These are phyloP conservation scores for Ascochyta viciae-villosae DNA, from an alignment of 2,329 filamentous ascomycete genomes.

Conservation along the genomic window DNA sequence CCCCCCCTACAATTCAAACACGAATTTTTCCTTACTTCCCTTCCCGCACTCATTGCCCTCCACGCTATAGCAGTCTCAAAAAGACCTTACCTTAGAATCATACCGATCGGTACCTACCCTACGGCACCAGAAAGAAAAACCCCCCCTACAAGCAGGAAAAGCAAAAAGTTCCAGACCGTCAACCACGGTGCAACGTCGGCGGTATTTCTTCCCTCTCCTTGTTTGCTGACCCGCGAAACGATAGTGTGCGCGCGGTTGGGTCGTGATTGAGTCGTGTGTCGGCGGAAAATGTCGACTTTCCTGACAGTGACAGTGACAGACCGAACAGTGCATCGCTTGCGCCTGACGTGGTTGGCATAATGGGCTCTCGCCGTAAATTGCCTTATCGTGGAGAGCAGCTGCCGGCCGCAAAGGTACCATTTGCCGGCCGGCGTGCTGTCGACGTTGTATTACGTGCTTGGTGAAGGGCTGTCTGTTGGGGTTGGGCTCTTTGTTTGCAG, in stretches of 20 bases:
- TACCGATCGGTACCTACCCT: no score
- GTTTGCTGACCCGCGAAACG: slow-evolving; percentile 5
- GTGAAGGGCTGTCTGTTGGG: not conserved
- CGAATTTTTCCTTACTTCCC: no score
- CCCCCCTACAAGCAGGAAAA: no score
- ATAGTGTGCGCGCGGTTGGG: not conserved
- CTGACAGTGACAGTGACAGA: slow-evolving; percentile 12
- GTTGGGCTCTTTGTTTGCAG: no score
- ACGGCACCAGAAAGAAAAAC: no score
- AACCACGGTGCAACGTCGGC: not conserved
- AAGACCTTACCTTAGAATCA: no score
- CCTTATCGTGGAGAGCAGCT: slow-evolving; percentile 3
- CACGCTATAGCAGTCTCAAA: no score
- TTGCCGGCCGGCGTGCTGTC: slow-evolving; percentile 1
- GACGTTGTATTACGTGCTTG: slow-evolving; percentile 8
- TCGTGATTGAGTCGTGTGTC: slow-evolving; percentile 1
- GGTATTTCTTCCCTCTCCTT: not conserved
- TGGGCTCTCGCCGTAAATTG: not conserved
- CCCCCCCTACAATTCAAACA: no score
- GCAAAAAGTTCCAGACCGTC: not conserved
- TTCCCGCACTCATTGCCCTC: no score
- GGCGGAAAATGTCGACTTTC: not conserved
- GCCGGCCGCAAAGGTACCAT: not conserved
- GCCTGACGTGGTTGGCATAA: slow-evolving; percentile 3
- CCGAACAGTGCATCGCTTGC: slow-evolving; percentile 3